Base-by-base conservation (phyloP, 768 basidiomycete genomes). In the Leccinum incarnatum region DNA sequence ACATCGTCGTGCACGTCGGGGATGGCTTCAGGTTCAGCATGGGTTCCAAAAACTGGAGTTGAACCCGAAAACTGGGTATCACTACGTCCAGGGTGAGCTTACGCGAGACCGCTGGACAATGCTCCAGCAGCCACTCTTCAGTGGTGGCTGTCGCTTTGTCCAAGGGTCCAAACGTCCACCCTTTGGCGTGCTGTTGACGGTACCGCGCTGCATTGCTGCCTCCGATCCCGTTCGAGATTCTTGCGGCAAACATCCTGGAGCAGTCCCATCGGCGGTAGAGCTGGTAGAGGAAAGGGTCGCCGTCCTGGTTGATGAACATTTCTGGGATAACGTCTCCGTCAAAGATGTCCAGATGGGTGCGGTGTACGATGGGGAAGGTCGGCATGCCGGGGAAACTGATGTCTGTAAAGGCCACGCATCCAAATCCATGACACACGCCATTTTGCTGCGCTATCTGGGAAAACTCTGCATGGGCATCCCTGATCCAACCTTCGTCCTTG, bases 351-450 rank as follows among this genome's bases (percentile, higher is more conserved):
- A 86, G 71, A 62, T 86, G 85, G 0, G 72, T 79, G 25, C 78
- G 77, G 57, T 84, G 82, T 47, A 86, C 52, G 53, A 85, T 73
- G 1, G 85, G 85, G 62, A 85, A 85, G 0, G 83, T 85, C 0
- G 83, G 83, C 82, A 86, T 84, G 0, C 83, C 85, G 0, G 80
- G 81, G 62, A 84, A 86, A 9, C 76, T 73, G 17, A 67, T 71
- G 60, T 85, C 83, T 6, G 78, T 83, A 69, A 86, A 84, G 0
- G 83, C 79, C 2, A 86, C 78, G 42, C 83, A 84, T 10, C 83
- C 85, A 51, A 85, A 77, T 5, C 84, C 84, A 5, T 69, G 62
- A 5, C 79, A 81, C 0, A 74, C 69, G 2, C 64, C 60, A 5
- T 71, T 62, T 12, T 59, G 54, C 12, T 58, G 25, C 1, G 79